A percentile compares a stretch with the other conserved stretches of the same genome.
Conservation (phyloP, 805 yeast genomes). For the Ogataea philodendri region DNA sequence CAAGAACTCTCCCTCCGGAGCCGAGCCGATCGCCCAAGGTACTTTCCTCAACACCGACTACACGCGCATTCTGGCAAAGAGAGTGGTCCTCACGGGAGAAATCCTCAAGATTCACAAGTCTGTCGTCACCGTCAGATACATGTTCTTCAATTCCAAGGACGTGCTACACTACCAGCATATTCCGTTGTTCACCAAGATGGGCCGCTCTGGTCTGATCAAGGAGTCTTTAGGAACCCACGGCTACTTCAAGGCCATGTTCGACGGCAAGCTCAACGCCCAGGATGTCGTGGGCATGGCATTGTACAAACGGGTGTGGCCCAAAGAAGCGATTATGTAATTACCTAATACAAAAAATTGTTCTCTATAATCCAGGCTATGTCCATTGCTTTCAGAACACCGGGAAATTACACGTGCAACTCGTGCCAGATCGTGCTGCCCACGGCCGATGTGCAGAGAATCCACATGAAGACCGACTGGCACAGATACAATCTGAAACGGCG, state of each 20-base stretch:
- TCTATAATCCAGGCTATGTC: slow-evolving; percentile 3
- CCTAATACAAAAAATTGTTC: slow-evolving; percentile 8
- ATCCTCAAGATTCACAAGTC: slow-evolving; percentile 93
- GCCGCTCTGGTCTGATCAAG: slow-evolving; percentile 91
- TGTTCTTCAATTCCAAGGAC: slow-evolving; percentile 93
- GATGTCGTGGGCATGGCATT: slow-evolving; percentile 93
- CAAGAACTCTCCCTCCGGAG: slow-evolving; percentile 49
- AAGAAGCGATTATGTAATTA: slow-evolving; percentile 18
- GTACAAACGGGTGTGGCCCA: slow-evolving; percentile 94
- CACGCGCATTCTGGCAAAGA: slow-evolving; percentile 79
- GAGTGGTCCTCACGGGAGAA: slow-evolving; percentile 88
- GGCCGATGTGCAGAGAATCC: slow-evolving; percentile 82
- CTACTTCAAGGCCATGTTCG: slow-evolving; percentile 92
- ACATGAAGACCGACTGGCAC: slow-evolving; percentile 99
- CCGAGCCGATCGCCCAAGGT: slow-evolving; percentile 85
- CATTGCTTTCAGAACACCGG: slow-evolving; percentile 21
- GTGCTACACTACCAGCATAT: slow-evolving; percentile 85
- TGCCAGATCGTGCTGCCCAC: slow-evolving; percentile 78
- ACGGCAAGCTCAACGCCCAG: slow-evolving; percentile 84
- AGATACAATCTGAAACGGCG: slow-evolving; percentile 91
- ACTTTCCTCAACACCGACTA: slow-evolving; percentile 85
- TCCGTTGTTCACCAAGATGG: slow-evolving; percentile 89
- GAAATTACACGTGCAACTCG: slow-evolving; percentile 72
- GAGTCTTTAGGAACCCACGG: slow-evolving; percentile 98
- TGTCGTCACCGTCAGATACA: slow-evolving; percentile 89